Evolutionary conservation across 129 eudicot genomes (phyloP), one percentile per base, ranked within the genome.

Genomic region (Kitagawia praeruptora): DNA sequence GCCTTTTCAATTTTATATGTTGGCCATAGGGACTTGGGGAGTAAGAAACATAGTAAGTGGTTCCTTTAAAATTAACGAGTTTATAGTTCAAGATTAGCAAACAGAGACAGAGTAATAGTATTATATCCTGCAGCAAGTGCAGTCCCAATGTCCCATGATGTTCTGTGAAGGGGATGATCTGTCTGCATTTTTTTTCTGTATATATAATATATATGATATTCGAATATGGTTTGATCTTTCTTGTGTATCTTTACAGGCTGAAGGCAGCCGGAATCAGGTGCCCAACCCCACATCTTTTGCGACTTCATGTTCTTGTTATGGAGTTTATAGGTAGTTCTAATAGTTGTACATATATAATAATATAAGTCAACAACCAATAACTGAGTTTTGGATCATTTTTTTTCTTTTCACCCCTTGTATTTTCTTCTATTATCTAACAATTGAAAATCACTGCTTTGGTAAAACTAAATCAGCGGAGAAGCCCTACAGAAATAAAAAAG

Each of bases 291-390:
- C 13, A 86, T 82, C 90, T 90, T 75, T 79, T 95, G 87, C 87
- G 94, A 84, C 97, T 87, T 79, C 97, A 95, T 90, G 99, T 95
- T 76, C 82, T 95, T 85, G 99, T 95, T 79, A 95, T 95, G 99
- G 97, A 95, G 86, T 95, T 95, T 78, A 92, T 95, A 86, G 97
- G 99, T 95, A 87, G 69, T 47, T 47, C 41, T 75, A 34, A 11
- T 42, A 38, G 9, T 15, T 69, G 37, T 70, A 67, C 16, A 37
- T 66, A 25, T 28, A 16, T 66, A 0, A 34, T 34, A 34, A 34
- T 27, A 2, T 4, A 13, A 28, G 67, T 63, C 3, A 63, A 27
- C 70, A n/a, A 63, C 38, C 5, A 9, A n/a, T 25, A 12, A 31
- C 41, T 13, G 15, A 13, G 23, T 67, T 31, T 14, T 67, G 41